Base-by-base conservation (phyloP, 2,329 filamentous ascomycete species). In the Penicillium rolfsii region DNA sequence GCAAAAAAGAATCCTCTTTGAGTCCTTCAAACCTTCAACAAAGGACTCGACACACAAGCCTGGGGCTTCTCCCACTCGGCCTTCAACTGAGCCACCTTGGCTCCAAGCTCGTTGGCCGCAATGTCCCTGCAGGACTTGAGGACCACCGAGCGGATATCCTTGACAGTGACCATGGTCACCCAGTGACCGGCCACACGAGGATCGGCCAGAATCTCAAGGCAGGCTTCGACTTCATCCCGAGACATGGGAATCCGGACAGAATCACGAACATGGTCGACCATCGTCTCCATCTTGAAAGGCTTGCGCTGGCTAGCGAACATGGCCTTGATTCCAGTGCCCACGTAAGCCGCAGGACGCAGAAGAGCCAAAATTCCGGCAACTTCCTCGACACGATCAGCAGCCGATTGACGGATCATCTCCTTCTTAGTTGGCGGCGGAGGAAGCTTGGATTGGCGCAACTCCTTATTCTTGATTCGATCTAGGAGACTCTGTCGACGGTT, bases 401-500 rank as follows among this genome's bases (percentile, higher is more conserved):
- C 90, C 3, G 86, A 84, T 14, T 82, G 83, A 12, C 88, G 87
- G 63, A 84, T 79, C 3, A 90, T 77, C 67, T 87, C 82, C 19
- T 80, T 83, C 24, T 83, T 80, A 0, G 83, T 79, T 0, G 82
- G 83, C 0, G 60, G 80, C 59, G 61, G 77, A 55, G 62, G 78
- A 66, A 63, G 79, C 70, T 73, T 84, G 73, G 73, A 84, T 81
- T 78, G 79, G 33, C 69, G 73, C 38, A 66, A 75, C 67, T 90
- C 85, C 79, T 94, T 94, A 57, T 84, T 82, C 64, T 89, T 88
- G 64, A 96, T 85, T 52, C 90, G 88, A 74, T 93, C 90, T 59
- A 95, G 82, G 26, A 96, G 85, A 56, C 85, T 86, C 79, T 89
- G 87, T 54, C 76, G 74, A 19, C 79, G 77, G 45, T 72, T 71